Evolutionary conservation across 2,329 filamentous ascomycete genomes (phyloP).

Genomic region (Phyllosticta citriasiana): DNA sequence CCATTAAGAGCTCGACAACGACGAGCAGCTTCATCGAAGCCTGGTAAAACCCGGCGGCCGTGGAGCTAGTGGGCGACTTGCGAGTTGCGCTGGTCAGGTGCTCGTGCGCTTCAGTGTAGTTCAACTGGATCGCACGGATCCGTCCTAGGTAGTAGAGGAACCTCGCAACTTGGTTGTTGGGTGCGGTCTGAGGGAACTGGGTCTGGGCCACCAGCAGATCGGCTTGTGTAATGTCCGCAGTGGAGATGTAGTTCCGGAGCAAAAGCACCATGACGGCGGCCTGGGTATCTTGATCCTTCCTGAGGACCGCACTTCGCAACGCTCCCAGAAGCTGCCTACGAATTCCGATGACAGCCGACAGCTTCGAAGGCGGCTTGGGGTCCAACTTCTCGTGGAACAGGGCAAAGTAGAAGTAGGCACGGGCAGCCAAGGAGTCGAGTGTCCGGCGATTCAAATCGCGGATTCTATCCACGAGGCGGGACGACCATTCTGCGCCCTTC

Average conservation of each 20-base stretch:
- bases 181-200: constrained; percentile 84
- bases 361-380: constrained; percentile 78
- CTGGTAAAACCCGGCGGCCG: constrained; percentile 89
- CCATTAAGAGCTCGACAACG: constrained; percentile 95
- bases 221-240: constrained; percentile 92
- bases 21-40: constrained; percentile 93
- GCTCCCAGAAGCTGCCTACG: constrained; percentile 79
- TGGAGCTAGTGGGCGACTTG: constrained; percentile 83
- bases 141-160: constrained; percentile 96
- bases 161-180: constrained; percentile 95
- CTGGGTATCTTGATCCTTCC: constrained; percentile 96
- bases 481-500: constrained; percentile 75
- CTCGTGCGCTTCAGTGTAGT: constrained; percentile 94
- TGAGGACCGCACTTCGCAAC: constrained; percentile 85
- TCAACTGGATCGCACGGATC: constrained; percentile 90
- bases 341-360: constrained; percentile 77
- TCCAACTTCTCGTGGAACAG: constrained; percentile 88
- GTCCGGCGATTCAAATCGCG: constrained; percentile 87
- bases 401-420: constrained; percentile 97
- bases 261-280: constrained; percentile 90
- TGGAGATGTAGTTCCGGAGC: constrained; percentile 89
- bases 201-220: constrained; percentile 94
- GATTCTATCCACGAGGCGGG: constrained; percentile 71
- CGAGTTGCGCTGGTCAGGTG: constrained; percentile 87
- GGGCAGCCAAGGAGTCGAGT: constrained; percentile 83